Percentiles rank a stretch among this genome's conserved stretches.
Conservation (phyloP, 176 grass and related monocot genomes). For the Oryza nivara region DNA sequence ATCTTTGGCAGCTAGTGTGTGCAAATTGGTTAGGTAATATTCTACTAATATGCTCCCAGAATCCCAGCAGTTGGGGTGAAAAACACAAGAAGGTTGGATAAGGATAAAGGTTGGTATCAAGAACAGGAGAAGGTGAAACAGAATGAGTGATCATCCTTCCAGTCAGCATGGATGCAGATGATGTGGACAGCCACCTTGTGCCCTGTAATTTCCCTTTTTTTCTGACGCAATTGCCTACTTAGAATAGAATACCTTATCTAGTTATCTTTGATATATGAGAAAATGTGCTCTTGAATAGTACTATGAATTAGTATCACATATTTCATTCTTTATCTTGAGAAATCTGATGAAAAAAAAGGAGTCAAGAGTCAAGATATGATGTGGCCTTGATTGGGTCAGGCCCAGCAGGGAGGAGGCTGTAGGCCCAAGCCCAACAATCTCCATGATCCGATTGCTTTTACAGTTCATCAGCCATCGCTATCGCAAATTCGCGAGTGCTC, state of each 20-base stretch:
- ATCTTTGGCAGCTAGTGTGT: constrained; percentile 24
- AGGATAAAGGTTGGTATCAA: constrained; percentile 25
- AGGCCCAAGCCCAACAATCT: background rate
- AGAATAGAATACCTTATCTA: too few species aligned
- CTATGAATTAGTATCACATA: background rate
- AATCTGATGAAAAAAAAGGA: background rate
- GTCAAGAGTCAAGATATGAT: background rate
- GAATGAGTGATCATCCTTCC: constrained; percentile 3
- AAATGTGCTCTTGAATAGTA: background rate
- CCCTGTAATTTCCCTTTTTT: background rate
- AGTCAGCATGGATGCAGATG: background rate
- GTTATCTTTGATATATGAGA: background rate
- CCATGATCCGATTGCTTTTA: background rate
- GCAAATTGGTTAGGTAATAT: constrained; percentile 41
- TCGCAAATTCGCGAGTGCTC: background rate
- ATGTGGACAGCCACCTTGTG: background rate
- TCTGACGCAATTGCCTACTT: background rate
- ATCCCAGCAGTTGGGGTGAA: constrained; percentile 37
- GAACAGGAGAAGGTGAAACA: background rate
- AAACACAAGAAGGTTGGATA: constrained; percentile 28
- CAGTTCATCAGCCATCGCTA: background rate
- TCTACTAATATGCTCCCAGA: constrained; percentile 40
- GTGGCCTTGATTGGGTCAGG: background rate
- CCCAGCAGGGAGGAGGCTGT: background rate
- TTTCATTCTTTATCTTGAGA: background rate